Conservation (phyloP, 1,284 basidiomycete genomes). For the Porphyrellus sp. region DNA sequence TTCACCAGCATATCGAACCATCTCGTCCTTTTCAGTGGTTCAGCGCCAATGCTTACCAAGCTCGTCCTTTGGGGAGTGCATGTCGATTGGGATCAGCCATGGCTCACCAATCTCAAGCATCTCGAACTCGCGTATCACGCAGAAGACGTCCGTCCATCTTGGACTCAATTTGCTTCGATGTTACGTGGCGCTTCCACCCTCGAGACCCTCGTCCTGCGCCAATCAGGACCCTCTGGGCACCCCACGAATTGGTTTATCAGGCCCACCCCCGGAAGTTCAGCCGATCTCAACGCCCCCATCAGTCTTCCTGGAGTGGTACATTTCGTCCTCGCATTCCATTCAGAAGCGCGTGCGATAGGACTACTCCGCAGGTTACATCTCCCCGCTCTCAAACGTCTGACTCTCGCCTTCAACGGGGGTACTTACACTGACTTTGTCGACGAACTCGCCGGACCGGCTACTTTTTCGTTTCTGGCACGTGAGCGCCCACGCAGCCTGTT, state of each 20-base stretch:
- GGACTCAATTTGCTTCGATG: constrained; percentile 43
- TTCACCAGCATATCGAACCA: constrained; percentile 36
- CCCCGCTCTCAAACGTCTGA: constrained; percentile 46
- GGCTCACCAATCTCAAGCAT: constrained; percentile 41
- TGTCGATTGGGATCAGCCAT: constrained; percentile 52
- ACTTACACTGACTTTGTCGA: neutral
- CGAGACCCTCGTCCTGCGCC: constrained; percentile 44
- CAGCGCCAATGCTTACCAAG: constrained; percentile 47
- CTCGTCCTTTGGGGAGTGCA: constrained; percentile 63
- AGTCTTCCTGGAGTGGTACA: constrained; percentile 46
- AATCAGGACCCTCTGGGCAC: constrained; percentile 37
- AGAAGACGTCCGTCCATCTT: constrained; percentile 56
- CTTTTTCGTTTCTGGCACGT: constrained; percentile 20
- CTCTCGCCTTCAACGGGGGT: constrained; percentile 46
- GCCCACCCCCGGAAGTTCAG: constrained; percentile 10
- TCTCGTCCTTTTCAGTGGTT: constrained; percentile 51
- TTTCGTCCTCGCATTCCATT: constrained; percentile 48
- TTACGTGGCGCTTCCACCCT: constrained; percentile 47
- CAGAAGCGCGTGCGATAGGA: constrained; percentile 40
- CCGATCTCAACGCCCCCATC: constrained; percentile 37
- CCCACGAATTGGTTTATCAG: constrained; percentile 39
- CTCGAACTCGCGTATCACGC: constrained; percentile 58
- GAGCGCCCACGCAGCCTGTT: constrained; percentile 41
- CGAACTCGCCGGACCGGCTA: constrained; percentile 36
- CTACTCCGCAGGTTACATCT: constrained; percentile 47